Base-by-base conservation (phyloP, 495 filamentous ascomycete genomes). In the Aspergillus indologenus region DNA sequence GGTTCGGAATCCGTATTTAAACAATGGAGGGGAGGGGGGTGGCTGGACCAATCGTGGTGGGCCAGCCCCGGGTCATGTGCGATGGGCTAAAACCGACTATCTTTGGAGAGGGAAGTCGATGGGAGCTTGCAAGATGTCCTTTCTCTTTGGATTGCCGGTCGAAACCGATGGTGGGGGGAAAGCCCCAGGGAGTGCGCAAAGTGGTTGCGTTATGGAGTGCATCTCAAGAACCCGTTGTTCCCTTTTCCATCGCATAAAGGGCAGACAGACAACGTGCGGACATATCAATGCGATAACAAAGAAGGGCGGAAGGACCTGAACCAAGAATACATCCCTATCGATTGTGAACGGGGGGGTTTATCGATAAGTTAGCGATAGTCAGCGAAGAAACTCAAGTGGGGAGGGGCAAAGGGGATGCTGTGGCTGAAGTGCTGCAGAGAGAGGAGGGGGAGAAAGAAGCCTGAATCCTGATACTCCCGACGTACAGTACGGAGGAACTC, bases 41-140 rank as follows among this genome's bases (percentile, higher is more conserved):
- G 68, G 68, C 65, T 71, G 68, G 68, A 46, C 68, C 68, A 71
- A 71, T 71, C 47, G 55, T 50, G 34, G 40, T 24, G 24, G 53
- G 7, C 22, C 51, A 19, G n/a, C 19, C 14, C 43, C 11, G 44
- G 62, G 65, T 68, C 65, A 68, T 63, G 65, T 68, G 65, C 59
- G 49, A 29, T 18, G 19, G 20, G 7, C 22, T 48, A 40, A 40
- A 15, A 40, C 34, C 34, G 34, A 40, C 34, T 15, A 40, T 40
- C 34, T 40, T 15, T 40, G 34, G 34, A 40, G 5, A 40, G 34
- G 5, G 5, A 11, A 40, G 12, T 40, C 2, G 34, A 29, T 9
- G 9, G 4, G 26, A 29, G 26, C 26, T 40, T 8, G 34, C 34
- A 2, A 7, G 2, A 15, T n/a, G 12, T 40, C 12, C 12, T 7